These are phyloP conservation scores for Fragaria nilgerrensis DNA, from an alignment of 306 rosid species.

Conservation along the genomic window DNA sequence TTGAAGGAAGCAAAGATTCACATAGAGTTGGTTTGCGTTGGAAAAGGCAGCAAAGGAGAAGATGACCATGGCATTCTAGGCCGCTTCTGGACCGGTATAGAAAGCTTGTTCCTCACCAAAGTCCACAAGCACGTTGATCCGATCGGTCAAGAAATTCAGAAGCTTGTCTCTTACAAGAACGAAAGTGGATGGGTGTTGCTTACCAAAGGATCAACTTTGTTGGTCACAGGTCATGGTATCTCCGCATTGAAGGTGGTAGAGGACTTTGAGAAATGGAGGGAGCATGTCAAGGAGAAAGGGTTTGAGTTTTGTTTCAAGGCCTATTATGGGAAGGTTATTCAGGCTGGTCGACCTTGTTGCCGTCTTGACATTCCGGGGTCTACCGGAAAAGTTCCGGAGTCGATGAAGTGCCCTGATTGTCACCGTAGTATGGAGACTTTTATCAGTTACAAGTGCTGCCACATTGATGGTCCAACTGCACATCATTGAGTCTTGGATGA, in stretches of 20 bases:
- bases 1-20: conserved; percentile 43
- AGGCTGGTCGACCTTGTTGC: conserved; percentile 20
- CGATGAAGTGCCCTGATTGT: conserved; percentile 51
- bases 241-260: conserved; percentile 27
- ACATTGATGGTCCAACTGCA: conserved; percentile 15
- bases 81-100: conserved; percentile 45
- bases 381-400: conserved; percentile 39
- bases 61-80: conserved; percentile 29
- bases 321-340: conserved; percentile 5
- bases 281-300: conserved; percentile 15
- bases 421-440: conserved; percentile 46
- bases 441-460: conserved; percentile 62
- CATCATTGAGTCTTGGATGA: not conserved
- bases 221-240: conserved; percentile 40
- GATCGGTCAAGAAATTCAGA: conserved; percentile 40
- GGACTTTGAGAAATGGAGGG: conserved; percentile 47
- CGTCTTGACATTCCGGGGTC: conserved; percentile 33
- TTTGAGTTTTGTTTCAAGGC: conserved; percentile 33
- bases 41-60: conserved; percentile 27
- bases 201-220: conserved; percentile 28
- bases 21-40: conserved; percentile 34
- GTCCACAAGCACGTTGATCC: conserved; percentile 13
- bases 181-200: conserved; percentile 57
- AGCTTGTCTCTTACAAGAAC: conserved; percentile 50
- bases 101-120: conserved; percentile 39